Evolutionary conservation across 352 stramenopile genomes (phyloP), one percentile per base, ranked within the genome.

Genomic region (Pilasporangium apinafurcum): DNA sequence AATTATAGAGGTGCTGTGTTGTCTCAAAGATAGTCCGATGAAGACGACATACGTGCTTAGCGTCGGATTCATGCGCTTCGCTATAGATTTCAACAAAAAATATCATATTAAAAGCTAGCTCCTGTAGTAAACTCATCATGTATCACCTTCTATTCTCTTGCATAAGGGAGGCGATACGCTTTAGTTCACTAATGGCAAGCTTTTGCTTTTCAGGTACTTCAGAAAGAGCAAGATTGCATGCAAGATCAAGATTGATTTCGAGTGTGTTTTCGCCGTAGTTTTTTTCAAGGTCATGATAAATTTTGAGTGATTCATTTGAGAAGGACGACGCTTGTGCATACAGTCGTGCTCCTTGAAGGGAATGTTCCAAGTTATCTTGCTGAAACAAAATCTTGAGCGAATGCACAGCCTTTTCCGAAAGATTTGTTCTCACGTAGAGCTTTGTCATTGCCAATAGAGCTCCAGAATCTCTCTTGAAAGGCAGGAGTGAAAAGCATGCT

Each of bases 231-330:
- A 88, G 55, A 37, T 53, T 59, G 29, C 68, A 86, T n/a, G 70
- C 75, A 12, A 91, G 51, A 43, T 88, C 79, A 22, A 88, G 34
- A 36, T 65, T 70, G 30, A 92, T 86, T 21, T 72, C 54, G 20
- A 84, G 44, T 16, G 55, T 49, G 20, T 65, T 44, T 46, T 82
- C 71, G 4, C 70, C 74, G 24, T 83, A 86, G 26, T 81, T 72
- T 30, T 64, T 53, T n/a, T 75, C 56, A 6, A 92, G 54, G 9
- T 79, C 59, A 35, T 68, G 51, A 56, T 84, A 92, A 39, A 89
- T 57, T 26, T 71, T 41, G 21, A 86, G 34, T 5, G 73, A 68
- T 35, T 79, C 62, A 2, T 75, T 65, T 7, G 59, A 79, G 37
- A 73, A 83, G 0, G 37, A 50, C 4, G 67, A 52, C 7, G 57